Evolutionary conservation across 2,329 filamentous ascomycete genomes (phyloP), one percentile per base, ranked within the genome.

Genomic region (Alternaria brassicae): DNA sequence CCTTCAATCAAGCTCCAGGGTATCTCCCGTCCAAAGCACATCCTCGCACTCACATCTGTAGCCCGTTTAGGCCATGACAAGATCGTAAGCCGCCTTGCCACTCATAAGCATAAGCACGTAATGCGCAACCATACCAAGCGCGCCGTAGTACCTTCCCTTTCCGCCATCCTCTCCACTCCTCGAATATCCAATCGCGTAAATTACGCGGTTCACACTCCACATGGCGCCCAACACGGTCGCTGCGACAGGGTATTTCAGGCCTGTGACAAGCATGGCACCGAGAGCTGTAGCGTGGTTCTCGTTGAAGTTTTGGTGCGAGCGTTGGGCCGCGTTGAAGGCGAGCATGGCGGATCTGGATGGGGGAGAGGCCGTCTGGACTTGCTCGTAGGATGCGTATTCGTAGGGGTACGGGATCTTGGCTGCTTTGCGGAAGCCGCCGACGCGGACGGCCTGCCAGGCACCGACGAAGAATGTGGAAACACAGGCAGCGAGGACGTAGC

Each of bases 361-460:
- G 19, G 75, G 69, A 2, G 74, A 65, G 4, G 77, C 74, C 15
- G 75, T 69, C 34, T 72, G 81, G 72, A 85, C 80, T 72, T 87
- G 82, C 60, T 84, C 81, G 48, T 80, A 75, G 21, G 84, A 84
- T 28, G 87, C 86, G 77, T 86, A 88, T 71, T 79, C 76, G 77
- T 85, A 83, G 13, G 87, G 87, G 74, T 88, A 88, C 15, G 80
- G 79, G 60, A 88, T 77, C 40, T 82, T 79, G 61, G 86, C 84
- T 3, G 74, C 68, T 65, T 82, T 83, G 76, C 87, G 85, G 73
- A 81, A 77, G 21, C 40, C 21, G 44, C 70, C 71, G 28, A 83
- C 81, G 70, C 84, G 78, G 15, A 23, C 53, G 64, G 82, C 83
- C 70, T 88, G 86, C 76, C 82, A 81, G 67, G 79, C 78, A 57